phyloP scores from a whole-genome alignment of 192 early-diverging fungal species.

The Diversispora epigaea region DNA sequence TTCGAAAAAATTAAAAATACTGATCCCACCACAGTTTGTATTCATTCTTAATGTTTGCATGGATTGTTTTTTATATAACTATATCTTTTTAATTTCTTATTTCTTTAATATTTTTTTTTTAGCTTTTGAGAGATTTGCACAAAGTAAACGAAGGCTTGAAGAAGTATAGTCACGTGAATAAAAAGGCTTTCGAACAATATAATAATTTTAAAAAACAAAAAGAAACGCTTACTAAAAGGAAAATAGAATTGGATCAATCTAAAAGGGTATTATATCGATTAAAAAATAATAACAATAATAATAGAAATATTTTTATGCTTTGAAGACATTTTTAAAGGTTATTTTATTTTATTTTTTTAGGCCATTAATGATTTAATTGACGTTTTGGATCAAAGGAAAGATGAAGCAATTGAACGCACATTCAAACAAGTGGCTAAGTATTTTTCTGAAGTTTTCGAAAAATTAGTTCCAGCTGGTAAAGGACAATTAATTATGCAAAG shows the following conservation, averaged over 20 bases:
- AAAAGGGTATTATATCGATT: slow-evolving; percentile 44
- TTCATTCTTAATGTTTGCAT: neutral
- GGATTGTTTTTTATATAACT: neutral
- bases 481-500: slow-evolving; percentile 87
- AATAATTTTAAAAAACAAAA: slow-evolving; percentile 89
- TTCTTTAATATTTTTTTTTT: slow-evolving; percentile 10
- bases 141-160: slow-evolving; percentile 83
- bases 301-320: too few relatives aligned
- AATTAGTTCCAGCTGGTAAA: slow-evolving; percentile 83
- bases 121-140: slow-evolving; percentile 67
- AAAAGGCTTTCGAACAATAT: slow-evolving; percentile 98
- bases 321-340: too few relatives aligned
- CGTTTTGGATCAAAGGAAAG: slow-evolving; percentile 91
- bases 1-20: slow-evolving; percentile 66
- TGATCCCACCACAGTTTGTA: slow-evolving; percentile 51
- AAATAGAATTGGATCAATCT: slow-evolving; percentile 86
- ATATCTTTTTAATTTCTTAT: neutral
- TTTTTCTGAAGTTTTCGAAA: slow-evolving; percentile 86
- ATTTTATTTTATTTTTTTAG: slow-evolving; percentile 28
- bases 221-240: slow-evolving; percentile 77
- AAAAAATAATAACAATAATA: too few relatives aligned
- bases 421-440: slow-evolving; percentile 89
- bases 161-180: slow-evolving; percentile 94
- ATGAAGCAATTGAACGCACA: slow-evolving; percentile 95
- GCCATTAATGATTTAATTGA: slow-evolving; percentile 87